Base-by-base conservation (phyloP, 192 early-diverging fungal genomes). In the Helicostylum pulchrum region DNA sequence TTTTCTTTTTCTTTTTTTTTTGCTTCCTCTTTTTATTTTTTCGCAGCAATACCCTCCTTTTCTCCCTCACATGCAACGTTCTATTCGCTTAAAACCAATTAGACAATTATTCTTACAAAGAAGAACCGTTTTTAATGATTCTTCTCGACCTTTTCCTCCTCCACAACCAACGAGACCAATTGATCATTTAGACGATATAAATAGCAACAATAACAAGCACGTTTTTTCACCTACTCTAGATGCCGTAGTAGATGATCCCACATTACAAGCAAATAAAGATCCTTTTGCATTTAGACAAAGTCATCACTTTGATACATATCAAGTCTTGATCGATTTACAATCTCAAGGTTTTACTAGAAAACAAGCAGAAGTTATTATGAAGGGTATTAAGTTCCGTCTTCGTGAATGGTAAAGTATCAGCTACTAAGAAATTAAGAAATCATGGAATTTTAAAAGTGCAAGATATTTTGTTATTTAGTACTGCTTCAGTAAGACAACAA, bases 241-340 rank as follows among this genome's bases (percentile, higher is more conserved):
- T 58, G 45, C 47, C 52, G 20, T 64, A 39, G 62, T 39, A 47
- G 58, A 39, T 6, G 7, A 42, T 17, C 42, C 43, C 11, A 61
- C 43, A 15, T 42, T 57, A 14, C 64, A 52, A 11, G 20, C 36
- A 19, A 61, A 44, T 30, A 31, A 43, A 46, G 45, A 20, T 9
- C 19, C 36, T 39, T 39, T 39, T 39, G 36, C 12, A 43, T 45
- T 59, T 20, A 44, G 53, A 54, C 43, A 57, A 56, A 51, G 78
- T 42, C 81, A 80, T 62, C 70, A 87, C 61, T 95, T 95, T 70
- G 85, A 93, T 68, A 95, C 93, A 1, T 87, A 92, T 66, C 80
- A 84, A 45, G 60, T 93, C 15, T 86, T 95, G 15, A 61, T 68
- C 30, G 76, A 82, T 53, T 70, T 95, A 19, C 81, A 87, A 45